A percentile compares a stretch with the other conserved stretches of the same genome.
Conservation (phyloP, 1,139 yeast species). For the Ogataea hybrid region DNA sequence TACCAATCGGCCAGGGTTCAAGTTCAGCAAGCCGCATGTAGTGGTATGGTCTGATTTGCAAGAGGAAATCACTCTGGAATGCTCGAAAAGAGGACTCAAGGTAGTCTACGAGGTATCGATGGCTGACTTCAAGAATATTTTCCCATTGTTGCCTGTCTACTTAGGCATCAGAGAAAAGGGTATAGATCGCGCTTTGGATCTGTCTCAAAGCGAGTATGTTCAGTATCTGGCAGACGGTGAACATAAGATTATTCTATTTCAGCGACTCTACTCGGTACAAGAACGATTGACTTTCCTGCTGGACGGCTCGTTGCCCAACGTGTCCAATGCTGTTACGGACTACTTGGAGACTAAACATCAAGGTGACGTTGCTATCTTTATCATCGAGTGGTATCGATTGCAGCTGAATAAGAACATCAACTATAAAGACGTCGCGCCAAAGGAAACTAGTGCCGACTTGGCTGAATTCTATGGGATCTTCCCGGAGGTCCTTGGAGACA, state of each 20-base stretch:
- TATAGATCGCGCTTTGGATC: slow-evolving; percentile 10
- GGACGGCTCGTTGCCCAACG: neutral
- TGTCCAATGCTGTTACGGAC: neutral
- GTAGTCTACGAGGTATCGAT: neutral
- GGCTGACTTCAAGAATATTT: slow-evolving; percentile 1
- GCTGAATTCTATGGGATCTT: slow-evolving; percentile 7
- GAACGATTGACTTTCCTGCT: slow-evolving; percentile 1
- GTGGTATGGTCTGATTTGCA: slow-evolving; percentile 6
- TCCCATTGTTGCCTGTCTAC: slow-evolving; percentile 20
- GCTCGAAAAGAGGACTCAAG: neutral
- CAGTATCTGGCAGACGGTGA: slow-evolving; percentile 1
- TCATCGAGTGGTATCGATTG: neutral
- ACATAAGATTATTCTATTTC: slow-evolving; percentile 12
- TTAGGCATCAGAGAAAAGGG: slow-evolving; percentile 10
- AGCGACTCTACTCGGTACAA: slow-evolving; percentile 15
- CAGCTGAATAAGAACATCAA: neutral
- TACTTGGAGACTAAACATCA: neutral
- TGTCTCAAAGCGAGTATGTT: slow-evolving; percentile 7
- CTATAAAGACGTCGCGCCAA: no score
- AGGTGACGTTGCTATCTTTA: neutral
- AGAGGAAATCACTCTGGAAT: slow-evolving; percentile 1
- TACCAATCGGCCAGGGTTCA: neutral
- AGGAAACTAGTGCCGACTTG: neutral
- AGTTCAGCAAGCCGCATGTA: neutral
- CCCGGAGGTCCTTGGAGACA: slow-evolving; percentile 8